phyloP scores from a whole-genome alignment of 352 stramenopile species.

The Globisporangium iwayamae region DNA sequence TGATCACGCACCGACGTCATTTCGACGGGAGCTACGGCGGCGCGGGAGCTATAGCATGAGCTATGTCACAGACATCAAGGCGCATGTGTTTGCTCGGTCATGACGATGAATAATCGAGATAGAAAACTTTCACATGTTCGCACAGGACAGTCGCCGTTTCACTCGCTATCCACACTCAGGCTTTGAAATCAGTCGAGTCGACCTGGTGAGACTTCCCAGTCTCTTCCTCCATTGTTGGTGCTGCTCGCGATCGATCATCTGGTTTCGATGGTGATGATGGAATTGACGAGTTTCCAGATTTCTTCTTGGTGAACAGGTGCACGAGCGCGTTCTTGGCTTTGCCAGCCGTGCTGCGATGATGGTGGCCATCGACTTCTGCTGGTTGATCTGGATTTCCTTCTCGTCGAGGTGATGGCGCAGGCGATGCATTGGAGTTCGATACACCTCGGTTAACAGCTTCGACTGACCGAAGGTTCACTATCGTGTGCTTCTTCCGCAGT shows the following conservation, averaged over 20 bases:
- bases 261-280: slow-evolving; percentile 11
- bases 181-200: neutral
- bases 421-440: neutral
- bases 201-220: neutral
- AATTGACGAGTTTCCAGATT: neutral
- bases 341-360: slow-evolving; percentile 12
- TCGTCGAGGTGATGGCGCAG: neutral
- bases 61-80: slow-evolving; percentile 87
- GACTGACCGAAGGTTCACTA: neutral
- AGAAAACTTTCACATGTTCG: neutral
- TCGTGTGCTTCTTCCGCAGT: slow-evolving; percentile 31
- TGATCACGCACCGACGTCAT: slow-evolving; percentile 46
- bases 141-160: too few species aligned
- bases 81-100: slow-evolving; percentile 71
- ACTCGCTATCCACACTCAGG: neutral
- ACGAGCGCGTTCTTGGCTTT: slow-evolving; percentile 24
- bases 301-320: slow-evolving; percentile 24
- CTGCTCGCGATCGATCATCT: neutral
- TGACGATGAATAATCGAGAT: slow-evolving; percentile 18
- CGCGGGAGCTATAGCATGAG: slow-evolving; percentile 86
- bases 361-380: neutral
- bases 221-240: neutral
- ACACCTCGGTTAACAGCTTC: slow-evolving; percentile 1
- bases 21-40: slow-evolving; percentile 75
- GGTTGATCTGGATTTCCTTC: neutral